phyloP scores from a whole-genome alignment of 306 rosid species.

The Citrullus colocynthis region DNA sequence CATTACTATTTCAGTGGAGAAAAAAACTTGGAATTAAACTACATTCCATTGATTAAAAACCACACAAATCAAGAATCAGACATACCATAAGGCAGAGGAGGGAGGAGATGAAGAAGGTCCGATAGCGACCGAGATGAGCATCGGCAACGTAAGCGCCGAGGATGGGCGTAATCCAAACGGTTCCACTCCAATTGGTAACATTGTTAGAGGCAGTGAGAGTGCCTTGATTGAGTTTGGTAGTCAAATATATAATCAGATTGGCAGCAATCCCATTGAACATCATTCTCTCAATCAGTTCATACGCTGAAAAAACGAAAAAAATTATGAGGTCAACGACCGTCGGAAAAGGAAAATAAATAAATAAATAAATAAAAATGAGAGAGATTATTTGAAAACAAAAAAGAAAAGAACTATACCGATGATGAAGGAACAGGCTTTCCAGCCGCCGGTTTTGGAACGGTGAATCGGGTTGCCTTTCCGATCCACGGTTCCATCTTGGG shows the following conservation, averaged over 20 bases:
- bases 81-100: constrained; percentile 38
- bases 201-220: constrained; percentile 29
- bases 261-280: constrained; percentile 39
- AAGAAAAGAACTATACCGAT: neutral
- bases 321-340: neutral
- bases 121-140: constrained; percentile 67
- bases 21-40: too few species aligned
- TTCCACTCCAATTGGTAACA: constrained; percentile 48
- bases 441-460: neutral
- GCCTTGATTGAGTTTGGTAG: constrained; percentile 30
- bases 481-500: neutral
- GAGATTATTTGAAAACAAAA: neutral
- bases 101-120: constrained; percentile 52
- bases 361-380: neutral
- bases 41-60: too few species aligned
- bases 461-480: neutral
- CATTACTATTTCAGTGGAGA: too few species aligned
- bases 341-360: neutral
- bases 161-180: constrained; percentile 65
- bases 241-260: constrained; percentile 26
- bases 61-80: too few species aligned
- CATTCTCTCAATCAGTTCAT: constrained; percentile 42
- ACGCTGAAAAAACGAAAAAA: constrained; percentile 5
- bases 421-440: neutral
- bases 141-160: constrained; percentile 80